Percentiles rank a stretch among this genome's conserved stretches.
phyloP scores from a whole-genome alignment of 2,329 filamentous ascomycete species.

The Epichloe gansuensis region DNA sequence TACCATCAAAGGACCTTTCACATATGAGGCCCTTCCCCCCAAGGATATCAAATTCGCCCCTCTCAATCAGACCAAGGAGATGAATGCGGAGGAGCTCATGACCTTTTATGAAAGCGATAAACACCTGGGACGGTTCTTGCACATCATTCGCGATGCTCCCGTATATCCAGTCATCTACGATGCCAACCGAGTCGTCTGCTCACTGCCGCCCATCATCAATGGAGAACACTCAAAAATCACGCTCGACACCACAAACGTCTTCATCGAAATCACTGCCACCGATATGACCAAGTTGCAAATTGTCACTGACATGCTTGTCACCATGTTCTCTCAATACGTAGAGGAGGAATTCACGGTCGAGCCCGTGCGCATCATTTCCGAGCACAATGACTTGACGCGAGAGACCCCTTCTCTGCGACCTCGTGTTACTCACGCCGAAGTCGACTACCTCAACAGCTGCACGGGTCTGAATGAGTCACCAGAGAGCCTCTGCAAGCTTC shows the following conservation, averaged over 20 bases:
- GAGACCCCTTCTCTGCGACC: constrained; percentile 71
- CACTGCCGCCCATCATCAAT: constrained; percentile 95
- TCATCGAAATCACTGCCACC: constrained; percentile 94
- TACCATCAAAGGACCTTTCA: constrained; percentile 86
- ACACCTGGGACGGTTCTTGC: constrained; percentile 77
- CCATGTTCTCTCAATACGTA: constrained; percentile 94
- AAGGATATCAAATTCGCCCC: constrained; percentile 84
- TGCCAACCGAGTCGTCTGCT: constrained; percentile 74
- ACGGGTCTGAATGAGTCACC: constrained; percentile 69
- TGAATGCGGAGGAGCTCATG: constrained; percentile 86
- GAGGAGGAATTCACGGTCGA: constrained; percentile 84
- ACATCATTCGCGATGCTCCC: constrained; percentile 86
- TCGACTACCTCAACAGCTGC: constrained; percentile 88
- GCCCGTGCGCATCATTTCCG: constrained; percentile 80
- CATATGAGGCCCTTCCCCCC: constrained; percentile 89
- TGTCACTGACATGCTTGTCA: constrained; percentile 85
- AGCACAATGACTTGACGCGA: constrained; percentile 76
- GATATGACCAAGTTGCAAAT: constrained; percentile 95
- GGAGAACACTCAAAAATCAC: constrained; percentile 94
- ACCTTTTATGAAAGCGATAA: constrained; percentile 89
- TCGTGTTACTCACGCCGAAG: constrained; percentile 64
- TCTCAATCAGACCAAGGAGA: constrained; percentile 79
- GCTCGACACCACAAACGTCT: constrained; percentile 78
- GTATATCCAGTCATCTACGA: constrained; percentile 96
- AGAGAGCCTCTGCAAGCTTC: constrained; percentile 61